Conservation (phyloP, 2,329 filamentous ascomycete genomes). For the Cryphonectria naterciae region DNA sequence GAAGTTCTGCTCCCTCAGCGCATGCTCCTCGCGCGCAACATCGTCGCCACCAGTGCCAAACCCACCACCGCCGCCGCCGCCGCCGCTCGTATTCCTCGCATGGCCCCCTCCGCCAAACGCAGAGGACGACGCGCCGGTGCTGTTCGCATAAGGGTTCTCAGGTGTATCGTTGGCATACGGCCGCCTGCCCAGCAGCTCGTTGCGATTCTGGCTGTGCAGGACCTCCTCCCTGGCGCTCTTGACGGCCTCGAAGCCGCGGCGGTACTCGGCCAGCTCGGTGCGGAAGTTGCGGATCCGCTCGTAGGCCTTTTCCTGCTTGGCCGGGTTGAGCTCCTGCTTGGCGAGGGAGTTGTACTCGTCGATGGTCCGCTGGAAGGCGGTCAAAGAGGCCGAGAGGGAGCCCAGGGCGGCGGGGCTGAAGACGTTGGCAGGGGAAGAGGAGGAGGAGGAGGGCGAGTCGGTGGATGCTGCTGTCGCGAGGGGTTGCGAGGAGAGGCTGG, state of each 20-base stretch:
- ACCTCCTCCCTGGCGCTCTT: conserved; percentile 79
- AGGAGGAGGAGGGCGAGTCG: conserved; percentile 49
- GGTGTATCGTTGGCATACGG: conserved; percentile 80
- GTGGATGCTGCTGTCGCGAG: conserved; percentile 30
- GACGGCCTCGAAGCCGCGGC: conserved; percentile 74
- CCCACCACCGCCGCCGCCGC: conserved; percentile 38
- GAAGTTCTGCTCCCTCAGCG: conserved; percentile 87
- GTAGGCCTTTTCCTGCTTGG: conserved; percentile 88
- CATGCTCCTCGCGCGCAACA: conserved; percentile 76
- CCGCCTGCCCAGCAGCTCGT: conserved; percentile 82
- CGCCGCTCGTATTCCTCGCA: conserved; percentile 49
- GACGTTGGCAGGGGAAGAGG: conserved; percentile 46
- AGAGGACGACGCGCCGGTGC: conserved; percentile 32
- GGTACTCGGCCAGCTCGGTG: conserved; percentile 78
- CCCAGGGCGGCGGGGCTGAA: conserved; percentile 62
- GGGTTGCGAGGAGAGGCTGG: conserved; percentile 59
- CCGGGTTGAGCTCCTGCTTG: conserved; percentile 84
- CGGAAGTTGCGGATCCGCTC: conserved; percentile 87
- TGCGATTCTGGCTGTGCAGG: conserved; percentile 66
- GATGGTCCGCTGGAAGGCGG: conserved; percentile 82
- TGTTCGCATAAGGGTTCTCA: conserved; percentile 87
- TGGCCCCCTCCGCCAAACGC: conserved; percentile 36
- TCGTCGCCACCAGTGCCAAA: conserved; percentile 60
- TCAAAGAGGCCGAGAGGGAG: conserved; percentile 70
- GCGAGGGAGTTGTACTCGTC: conserved; percentile 89